These are phyloP conservation scores for Zanthoxylum bungeanum DNA, from an alignment of 345 rosid species.

Conservation along the genomic window DNA sequence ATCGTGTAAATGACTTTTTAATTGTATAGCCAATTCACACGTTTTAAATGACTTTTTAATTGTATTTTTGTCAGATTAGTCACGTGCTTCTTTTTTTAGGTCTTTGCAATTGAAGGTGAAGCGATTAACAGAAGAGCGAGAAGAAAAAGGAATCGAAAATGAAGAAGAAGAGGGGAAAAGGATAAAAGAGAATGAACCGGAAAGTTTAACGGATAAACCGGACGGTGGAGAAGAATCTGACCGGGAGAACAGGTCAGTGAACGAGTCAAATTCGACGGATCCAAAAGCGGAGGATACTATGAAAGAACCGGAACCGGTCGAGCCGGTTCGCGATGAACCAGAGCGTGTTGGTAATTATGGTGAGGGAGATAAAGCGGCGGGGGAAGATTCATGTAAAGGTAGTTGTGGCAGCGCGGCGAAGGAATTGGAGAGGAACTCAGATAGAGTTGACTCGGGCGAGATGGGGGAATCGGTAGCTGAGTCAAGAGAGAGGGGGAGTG, in stretches of 20 bases:
- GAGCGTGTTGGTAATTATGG: conserved; percentile 1
- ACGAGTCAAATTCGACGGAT: conserved; percentile 52
- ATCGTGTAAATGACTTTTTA: conserved; percentile 51
- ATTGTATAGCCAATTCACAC: not conserved
- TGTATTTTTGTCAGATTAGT: conserved; percentile 2
- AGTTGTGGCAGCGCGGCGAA: conserved; percentile 45
- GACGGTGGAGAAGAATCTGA: conserved; percentile 26
- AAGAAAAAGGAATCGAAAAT: conserved; percentile 15
- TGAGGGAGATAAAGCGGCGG: conserved; percentile 11
- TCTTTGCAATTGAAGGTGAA: conserved; percentile 47
- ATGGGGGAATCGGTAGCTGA: conserved; percentile 33
- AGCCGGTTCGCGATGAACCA: conserved; percentile 3
- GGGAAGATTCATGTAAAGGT: conserved; percentile 42
- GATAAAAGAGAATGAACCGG: conserved; percentile 15
- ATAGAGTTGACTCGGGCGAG: conserved; percentile 21
- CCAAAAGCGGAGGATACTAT: conserved; percentile 22
- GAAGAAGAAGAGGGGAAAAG: conserved; percentile 5
- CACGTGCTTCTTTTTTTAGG: conserved; percentile 24
- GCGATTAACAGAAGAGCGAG: conserved; percentile 42
- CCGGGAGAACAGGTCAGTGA: conserved; percentile 35
- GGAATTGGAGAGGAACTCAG: conserved; percentile 30
- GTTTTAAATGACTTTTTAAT: not conserved
- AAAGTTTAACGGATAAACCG: conserved; percentile 3
- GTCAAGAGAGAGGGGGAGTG: conserved; percentile 30
- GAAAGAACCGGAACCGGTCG: conserved; percentile 20